Conservation (phyloP, 2,329 filamentous ascomycete genomes). For the Chaetomium sp. region DNA sequence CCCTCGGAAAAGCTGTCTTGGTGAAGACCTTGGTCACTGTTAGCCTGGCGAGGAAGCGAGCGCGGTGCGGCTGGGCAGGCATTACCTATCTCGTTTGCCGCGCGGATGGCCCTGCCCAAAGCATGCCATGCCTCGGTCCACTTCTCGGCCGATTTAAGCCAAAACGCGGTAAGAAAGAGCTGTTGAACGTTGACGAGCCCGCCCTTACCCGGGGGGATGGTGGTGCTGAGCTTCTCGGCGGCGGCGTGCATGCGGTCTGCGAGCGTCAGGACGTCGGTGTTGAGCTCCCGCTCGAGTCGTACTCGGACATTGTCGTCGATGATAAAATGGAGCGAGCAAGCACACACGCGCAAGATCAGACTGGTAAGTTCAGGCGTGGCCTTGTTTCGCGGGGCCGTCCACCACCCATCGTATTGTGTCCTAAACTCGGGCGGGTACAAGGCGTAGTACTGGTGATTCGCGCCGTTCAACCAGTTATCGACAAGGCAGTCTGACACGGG, state of each 20-base stretch:
- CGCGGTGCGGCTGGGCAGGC: background rate
- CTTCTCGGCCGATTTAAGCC: conserved; percentile 40
- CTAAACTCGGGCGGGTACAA: conserved; percentile 41
- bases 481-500: conserved; percentile 36
- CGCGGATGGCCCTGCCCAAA: conserved; percentile 37
- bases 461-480: conserved; percentile 38
- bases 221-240: conserved; percentile 37
- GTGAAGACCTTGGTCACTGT: conserved; percentile 30
- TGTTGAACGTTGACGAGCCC: conserved; percentile 42
- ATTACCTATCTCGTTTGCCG: conserved; percentile 42
- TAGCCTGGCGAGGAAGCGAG: conserved; percentile 4
- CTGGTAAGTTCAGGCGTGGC: conserved; percentile 40
- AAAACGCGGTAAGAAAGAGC: conserved; percentile 40
- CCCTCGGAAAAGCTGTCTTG: conserved; percentile 31
- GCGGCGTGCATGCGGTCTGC: conserved; percentile 36
- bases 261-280: conserved; percentile 32
- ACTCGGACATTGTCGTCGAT: conserved; percentile 29
- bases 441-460: conserved; percentile 41
- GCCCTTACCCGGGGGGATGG: conserved; percentile 37
- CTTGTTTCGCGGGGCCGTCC: conserved; percentile 31
- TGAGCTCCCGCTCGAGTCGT: conserved; percentile 40
- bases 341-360: conserved; percentile 39
- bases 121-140: conserved; percentile 45
- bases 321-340: conserved; percentile 39
- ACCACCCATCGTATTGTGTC: conserved; percentile 40